Percentiles rank a stretch among this genome's conserved stretches.
phyloP scores from a whole-genome alignment of 805 yeast species.

The Kluyveromyces aestuarii region DNA sequence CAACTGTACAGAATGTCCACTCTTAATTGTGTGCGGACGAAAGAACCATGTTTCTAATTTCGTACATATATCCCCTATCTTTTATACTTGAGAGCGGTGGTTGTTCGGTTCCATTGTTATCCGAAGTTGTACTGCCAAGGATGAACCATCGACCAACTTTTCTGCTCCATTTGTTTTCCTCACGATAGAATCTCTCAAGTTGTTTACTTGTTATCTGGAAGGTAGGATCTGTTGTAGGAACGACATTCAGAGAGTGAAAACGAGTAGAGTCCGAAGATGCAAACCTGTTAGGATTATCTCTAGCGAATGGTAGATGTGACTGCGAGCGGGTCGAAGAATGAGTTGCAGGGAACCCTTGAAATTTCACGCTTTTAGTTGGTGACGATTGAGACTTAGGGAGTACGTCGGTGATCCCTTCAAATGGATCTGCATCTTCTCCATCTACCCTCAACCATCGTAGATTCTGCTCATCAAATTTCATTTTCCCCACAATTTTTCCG shows the following conservation, averaged over 20 bases:
- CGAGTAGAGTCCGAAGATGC: slow-evolving; percentile 14
- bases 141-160: slow-evolving; percentile 26
- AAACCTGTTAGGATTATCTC: slow-evolving; percentile 8
- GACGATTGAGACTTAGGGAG: slow-evolving; percentile 4
- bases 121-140: slow-evolving; percentile 8
- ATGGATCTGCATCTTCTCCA: slow-evolving; percentile 22
- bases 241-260: slow-evolving; percentile 14
- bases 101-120: slow-evolving; percentile 8
- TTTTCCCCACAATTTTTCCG: slow-evolving; percentile 22
- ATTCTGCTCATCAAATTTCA: slow-evolving; percentile 28
- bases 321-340: slow-evolving; percentile 18
- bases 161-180: slow-evolving; percentile 27
- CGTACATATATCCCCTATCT: slow-evolving; percentile 24
- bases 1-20: not conserved
- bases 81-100: slow-evolving; percentile 11
- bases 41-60: slow-evolving; percentile 28
- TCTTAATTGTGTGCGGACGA: slow-evolving; percentile 21
- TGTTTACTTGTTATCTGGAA: slow-evolving; percentile 14
- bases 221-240: slow-evolving; percentile 7
- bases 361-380: slow-evolving; percentile 2
- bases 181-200: slow-evolving; percentile 25
- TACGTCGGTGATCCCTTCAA: slow-evolving; percentile 20
- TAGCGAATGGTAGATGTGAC: slow-evolving; percentile 11
- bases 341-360: not conserved
- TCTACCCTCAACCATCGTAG: slow-evolving; percentile 26